A percentile compares a stretch with the other conserved stretches of the same genome.
Conservation (phyloP, 2,329 filamentous ascomycete genomes). For the Diplodia corticola region DNA sequence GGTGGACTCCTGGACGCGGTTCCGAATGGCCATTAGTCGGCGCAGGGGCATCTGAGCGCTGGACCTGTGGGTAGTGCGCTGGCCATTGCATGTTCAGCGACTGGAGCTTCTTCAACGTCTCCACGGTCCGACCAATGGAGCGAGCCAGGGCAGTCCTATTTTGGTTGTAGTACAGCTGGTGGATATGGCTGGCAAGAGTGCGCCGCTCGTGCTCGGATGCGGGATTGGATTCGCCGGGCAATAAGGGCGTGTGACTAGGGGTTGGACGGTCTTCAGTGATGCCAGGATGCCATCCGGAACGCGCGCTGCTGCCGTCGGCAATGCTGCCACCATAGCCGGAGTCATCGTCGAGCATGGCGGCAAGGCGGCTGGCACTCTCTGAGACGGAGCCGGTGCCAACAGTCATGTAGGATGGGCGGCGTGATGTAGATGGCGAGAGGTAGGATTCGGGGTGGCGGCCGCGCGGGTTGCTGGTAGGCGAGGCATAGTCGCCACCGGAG, state of each 20-base stretch:
- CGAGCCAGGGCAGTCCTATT: conserved; percentile 85
- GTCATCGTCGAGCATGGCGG: conserved; percentile 79
- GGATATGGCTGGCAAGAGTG: conserved; percentile 76
- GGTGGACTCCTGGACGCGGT: conserved; percentile 60
- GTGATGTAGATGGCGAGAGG: conserved; percentile 20
- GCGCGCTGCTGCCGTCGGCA: conserved; percentile 60
- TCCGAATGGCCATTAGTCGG: conserved; percentile 42
- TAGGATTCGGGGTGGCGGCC: conserved; percentile 25
- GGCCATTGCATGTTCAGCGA: conserved; percentile 91
- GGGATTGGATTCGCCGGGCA: conserved; percentile 48
- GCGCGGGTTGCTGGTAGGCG: conserved; percentile 25
- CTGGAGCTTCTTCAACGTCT: conserved; percentile 79
- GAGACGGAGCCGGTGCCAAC: conserved; percentile 81
- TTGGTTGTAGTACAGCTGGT: conserved; percentile 93
- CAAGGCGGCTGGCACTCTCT: conserved; percentile 76
- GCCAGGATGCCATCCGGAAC: conserved; percentile 55
- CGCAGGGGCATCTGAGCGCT: conserved; percentile 48
- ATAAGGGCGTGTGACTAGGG: conserved; percentile 55
- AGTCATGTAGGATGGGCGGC: conserved; percentile 74
- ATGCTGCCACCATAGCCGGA: conserved; percentile 89
- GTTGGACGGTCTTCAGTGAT: conserved; percentile 60
- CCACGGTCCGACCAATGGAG: conserved; percentile 82
- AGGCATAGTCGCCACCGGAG: conserved; percentile 32
- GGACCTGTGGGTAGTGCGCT: conserved; percentile 87
- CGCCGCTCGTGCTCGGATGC: conserved; percentile 63